A percentile compares a stretch with the other conserved stretches of the same genome.
phyloP scores from a whole-genome alignment of 2,329 filamentous ascomycete species.

The Penicillium sp. region DNA sequence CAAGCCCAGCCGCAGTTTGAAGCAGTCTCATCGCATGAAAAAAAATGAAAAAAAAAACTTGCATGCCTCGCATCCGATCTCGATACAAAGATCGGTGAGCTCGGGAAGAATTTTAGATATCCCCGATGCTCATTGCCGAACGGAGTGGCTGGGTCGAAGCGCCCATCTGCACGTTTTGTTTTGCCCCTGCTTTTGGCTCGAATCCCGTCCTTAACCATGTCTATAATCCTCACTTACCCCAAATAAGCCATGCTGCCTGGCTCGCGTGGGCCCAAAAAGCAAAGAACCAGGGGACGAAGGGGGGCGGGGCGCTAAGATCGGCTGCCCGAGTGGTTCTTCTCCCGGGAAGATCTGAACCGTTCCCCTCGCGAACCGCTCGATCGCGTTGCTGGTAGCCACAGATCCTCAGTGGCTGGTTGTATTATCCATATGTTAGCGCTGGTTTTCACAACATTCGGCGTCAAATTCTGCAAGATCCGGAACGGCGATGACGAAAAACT shows the following conservation, averaged over 20 bases:
- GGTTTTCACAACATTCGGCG: not conserved
- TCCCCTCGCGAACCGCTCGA: slow-evolving; percentile 1
- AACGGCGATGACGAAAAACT: too few species aligned
- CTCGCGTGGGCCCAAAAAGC: not conserved
- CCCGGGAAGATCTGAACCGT: slow-evolving; percentile 17
- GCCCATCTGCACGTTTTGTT: too few species aligned
- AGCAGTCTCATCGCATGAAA: not conserved
- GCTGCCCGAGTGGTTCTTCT: slow-evolving; percentile 9
- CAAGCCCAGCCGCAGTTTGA: not conserved
- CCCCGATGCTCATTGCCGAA: not conserved
- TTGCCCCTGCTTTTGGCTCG: not conserved
- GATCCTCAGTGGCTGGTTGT: not conserved
- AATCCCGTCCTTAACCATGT: not conserved
- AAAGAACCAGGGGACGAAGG: not conserved
- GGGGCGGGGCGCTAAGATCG: slow-evolving; percentile 19
- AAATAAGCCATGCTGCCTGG: not conserved
- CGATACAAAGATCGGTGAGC: not conserved
- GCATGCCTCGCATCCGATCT: not conserved
- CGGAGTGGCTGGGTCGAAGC: not conserved
- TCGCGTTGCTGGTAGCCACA: not conserved
- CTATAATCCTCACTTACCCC: not conserved
- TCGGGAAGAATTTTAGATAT: not conserved
- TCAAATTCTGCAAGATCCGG: not conserved
- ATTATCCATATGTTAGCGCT: not conserved
- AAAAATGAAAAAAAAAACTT: too few species aligned